Evolutionary conservation across 2,329 filamentous ascomycete species (phyloP).

Genomic region (Cladophialophora carrionii): DNA sequence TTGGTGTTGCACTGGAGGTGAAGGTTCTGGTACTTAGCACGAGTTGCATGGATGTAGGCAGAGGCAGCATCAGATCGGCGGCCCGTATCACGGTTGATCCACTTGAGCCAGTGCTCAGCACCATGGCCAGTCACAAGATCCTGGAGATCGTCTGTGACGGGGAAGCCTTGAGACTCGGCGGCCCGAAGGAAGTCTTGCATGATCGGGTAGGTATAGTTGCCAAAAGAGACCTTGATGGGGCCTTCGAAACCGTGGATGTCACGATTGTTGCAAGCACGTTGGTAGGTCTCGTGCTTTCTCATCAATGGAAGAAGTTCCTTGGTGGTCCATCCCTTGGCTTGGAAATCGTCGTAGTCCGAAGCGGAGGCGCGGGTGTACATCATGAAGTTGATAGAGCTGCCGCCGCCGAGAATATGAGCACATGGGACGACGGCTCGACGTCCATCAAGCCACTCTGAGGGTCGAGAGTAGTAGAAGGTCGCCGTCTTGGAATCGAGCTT

Average conservation of each 20-base stretch:
- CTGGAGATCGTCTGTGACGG: slow-evolving; percentile 74
- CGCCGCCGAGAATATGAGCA: slow-evolving; percentile 72
- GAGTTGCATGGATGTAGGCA: slow-evolving; percentile 76
- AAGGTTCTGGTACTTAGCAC: slow-evolving; percentile 69
- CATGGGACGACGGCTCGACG: slow-evolving; percentile 74
- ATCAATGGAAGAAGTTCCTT: slow-evolving; percentile 75
- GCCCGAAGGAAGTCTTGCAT: slow-evolving; percentile 79
- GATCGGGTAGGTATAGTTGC: slow-evolving; percentile 79
- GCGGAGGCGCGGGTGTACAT: slow-evolving; percentile 44
- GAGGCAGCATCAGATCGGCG: slow-evolving; percentile 77
- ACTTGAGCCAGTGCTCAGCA: slow-evolving; percentile 82
- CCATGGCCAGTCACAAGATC: slow-evolving; percentile 66
- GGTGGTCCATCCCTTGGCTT: slow-evolving; percentile 77
- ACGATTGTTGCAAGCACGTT: slow-evolving; percentile 64
- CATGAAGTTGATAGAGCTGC: slow-evolving; percentile 78
- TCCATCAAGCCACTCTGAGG: slow-evolving; percentile 72
- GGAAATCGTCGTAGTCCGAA: slow-evolving; percentile 70
- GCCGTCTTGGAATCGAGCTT: slow-evolving; percentile 76
- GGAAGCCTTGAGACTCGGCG: slow-evolving; percentile 73
- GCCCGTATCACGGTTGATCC: slow-evolving; percentile 71
- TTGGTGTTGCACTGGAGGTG: slow-evolving; percentile 76
- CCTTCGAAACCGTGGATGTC: slow-evolving; percentile 74
- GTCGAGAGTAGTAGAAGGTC: slow-evolving; percentile 77
- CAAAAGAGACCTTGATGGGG: slow-evolving; percentile 80
- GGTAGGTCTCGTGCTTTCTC: slow-evolving; percentile 81